A percentile compares a stretch with the other conserved stretches of the same genome.
phyloP scores from a whole-genome alignment of 495 filamentous ascomycete genomes.

The Talaromyces proteolyticus region DNA sequence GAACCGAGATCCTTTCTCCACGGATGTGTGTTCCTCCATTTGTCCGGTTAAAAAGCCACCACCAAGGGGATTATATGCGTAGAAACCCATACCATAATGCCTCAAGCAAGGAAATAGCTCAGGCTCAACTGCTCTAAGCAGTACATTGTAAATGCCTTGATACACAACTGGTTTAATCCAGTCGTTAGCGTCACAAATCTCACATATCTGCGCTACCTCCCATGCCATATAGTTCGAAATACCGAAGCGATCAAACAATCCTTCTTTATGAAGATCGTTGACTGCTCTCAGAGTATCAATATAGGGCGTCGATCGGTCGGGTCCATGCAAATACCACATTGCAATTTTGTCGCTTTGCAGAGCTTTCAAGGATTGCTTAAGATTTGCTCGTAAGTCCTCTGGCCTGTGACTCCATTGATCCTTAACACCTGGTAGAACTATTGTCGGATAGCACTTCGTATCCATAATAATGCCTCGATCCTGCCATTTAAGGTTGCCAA shows the following conservation, averaged over 20 bases:
- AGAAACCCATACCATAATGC: conserved; percentile 44
- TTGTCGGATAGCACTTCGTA: too few species aligned
- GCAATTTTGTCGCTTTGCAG: conserved; percentile 22
- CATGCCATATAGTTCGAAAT: conserved; percentile 32
- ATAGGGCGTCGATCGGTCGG: conserved; percentile 24
- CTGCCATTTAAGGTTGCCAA: conserved; percentile 26
- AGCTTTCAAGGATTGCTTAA: conserved; percentile 18
- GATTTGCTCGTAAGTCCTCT: conserved; percentile 16
- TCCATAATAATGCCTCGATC: conserved; percentile 32
- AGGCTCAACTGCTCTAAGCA: conserved; percentile 32
- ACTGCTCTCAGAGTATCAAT: conserved; percentile 24
- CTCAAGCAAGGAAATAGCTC: conserved; percentile 47
- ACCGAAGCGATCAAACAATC: conserved; percentile 22
- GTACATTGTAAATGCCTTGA: conserved; percentile 37
- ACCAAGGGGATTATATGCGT: conserved; percentile 42
- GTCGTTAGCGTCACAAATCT: conserved; percentile 27
- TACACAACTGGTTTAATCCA: conserved; percentile 32
- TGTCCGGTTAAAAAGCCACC: conserved; percentile 47
- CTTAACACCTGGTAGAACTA: conserved; percentile 10
- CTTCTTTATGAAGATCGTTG: conserved; percentile 19
- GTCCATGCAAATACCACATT: conserved; percentile 25
- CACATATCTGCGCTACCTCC: conserved; percentile 24
- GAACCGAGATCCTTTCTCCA: too few species aligned
- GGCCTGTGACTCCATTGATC: background rate
- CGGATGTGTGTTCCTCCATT: too few species aligned